These are phyloP conservation scores for Neocatenulostroma microsporum DNA, from an alignment of 2,329 filamentous ascomycete species.

Conservation along the genomic window DNA sequence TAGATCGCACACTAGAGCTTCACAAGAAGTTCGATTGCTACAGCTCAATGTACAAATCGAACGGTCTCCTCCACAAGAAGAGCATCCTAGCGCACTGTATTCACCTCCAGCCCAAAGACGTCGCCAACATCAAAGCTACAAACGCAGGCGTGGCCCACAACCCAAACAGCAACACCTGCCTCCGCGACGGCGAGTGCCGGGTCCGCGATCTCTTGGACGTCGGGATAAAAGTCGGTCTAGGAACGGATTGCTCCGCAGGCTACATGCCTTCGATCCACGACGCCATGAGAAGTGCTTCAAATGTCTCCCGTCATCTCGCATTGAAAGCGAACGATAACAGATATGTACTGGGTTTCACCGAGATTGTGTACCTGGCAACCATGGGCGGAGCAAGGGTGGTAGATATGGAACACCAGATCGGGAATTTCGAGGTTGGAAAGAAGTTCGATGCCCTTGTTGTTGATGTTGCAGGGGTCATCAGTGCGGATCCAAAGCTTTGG, in stretches of 20 bases:
- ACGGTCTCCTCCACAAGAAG: conserved; percentile 46
- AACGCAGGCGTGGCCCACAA: conserved; percentile 57
- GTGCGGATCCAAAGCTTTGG: conserved; percentile 10
- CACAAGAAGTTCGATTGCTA: conserved; percentile 52
- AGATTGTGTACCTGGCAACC: conserved; percentile 52
- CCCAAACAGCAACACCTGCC: conserved; percentile 56
- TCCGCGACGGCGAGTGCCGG: conserved; percentile 51
- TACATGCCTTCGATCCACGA: conserved; percentile 54
- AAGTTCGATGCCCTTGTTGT: conserved; percentile 49
- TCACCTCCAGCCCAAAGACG: conserved; percentile 52
- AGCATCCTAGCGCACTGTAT: conserved; percentile 62
- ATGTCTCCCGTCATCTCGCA: conserved; percentile 37
- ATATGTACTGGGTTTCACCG: conserved; percentile 19
- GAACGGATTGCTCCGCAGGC: conserved; percentile 58
- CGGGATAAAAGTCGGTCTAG: conserved; percentile 58
- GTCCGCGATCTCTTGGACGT: conserved; percentile 50
- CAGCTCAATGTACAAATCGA: conserved; percentile 52
- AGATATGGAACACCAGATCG: conserved; percentile 46
- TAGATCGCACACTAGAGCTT: conserved; percentile 43
- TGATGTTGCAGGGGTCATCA: conserved; percentile 12
- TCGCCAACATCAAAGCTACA: conserved; percentile 39
- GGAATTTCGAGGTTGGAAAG: conserved; percentile 52
- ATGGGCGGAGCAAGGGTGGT: conserved; percentile 54
- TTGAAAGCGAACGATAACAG: conserved; percentile 32
- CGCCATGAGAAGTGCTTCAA: conserved; percentile 51